These are phyloP conservation scores for Lichtheimia corymbifera DNA, from an alignment of 371 early-diverging fungal species.

Conservation along the genomic window DNA sequence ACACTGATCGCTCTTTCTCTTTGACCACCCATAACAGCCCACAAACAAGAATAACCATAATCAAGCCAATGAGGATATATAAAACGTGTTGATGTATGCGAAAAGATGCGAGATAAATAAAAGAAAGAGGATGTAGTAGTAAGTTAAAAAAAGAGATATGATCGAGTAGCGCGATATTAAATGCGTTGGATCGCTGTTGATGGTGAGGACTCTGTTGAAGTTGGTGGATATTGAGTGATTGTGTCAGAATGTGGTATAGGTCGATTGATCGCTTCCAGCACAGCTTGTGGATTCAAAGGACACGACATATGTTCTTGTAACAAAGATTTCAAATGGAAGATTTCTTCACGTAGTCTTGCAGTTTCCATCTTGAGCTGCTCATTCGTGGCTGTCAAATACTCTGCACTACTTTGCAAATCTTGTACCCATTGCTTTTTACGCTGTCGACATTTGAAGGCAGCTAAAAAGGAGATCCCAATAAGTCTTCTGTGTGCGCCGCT, in stretches of 20 bases:
- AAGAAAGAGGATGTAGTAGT: no score
- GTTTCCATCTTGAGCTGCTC: slow-evolving; percentile 46
- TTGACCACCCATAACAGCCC: no score
- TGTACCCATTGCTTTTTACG: slow-evolving; percentile 66
- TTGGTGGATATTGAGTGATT: not conserved
- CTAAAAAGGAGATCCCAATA: slow-evolving; percentile 19
- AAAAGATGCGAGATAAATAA: no score
- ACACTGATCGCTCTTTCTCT: no score
- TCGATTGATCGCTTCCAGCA: slow-evolving; percentile 1
- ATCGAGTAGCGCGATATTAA: no score
- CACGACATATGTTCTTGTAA: slow-evolving; percentile 58
- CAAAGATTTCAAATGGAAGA: slow-evolving; percentile 47
- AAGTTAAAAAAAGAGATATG: no score
- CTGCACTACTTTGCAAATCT: slow-evolving; percentile 56
- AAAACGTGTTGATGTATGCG: no score
- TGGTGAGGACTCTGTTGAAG: no score
- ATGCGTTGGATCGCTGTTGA: no score
- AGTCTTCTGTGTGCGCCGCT: no score
- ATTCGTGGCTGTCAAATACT: slow-evolving; percentile 51
- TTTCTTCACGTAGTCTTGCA: slow-evolving; percentile 47
- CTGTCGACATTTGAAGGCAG: slow-evolving; percentile 70
- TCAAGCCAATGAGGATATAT: no score
- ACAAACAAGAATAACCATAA: no score
- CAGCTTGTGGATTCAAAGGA: slow-evolving; percentile 22
- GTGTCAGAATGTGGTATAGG: slow-evolving; percentile 3